Base-by-base conservation (phyloP, 1,284 basidiomycete genomes). In the Puccinia polysora region DNA sequence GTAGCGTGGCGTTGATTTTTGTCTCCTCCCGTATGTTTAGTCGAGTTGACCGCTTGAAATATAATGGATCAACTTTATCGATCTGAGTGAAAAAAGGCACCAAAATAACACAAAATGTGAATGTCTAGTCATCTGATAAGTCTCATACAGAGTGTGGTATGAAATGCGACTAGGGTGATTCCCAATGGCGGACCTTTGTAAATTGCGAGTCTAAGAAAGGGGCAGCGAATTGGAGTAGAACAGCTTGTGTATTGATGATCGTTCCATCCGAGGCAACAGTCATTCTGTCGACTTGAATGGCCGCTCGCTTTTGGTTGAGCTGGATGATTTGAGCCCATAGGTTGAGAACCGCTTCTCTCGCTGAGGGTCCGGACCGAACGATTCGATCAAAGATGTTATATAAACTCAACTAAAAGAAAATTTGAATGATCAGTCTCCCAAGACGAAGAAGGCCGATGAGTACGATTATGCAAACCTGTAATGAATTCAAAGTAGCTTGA, bases 121-220 rank as follows among this genome's bases (percentile, higher is more conserved):
- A n/a, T n/a, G n/a, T n/a, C n/a, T 50, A 28, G 12, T n/a, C 28
- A n/a, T 50, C 15, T 23, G 49, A 50, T n/a, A n/a, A n/a, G n/a
- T n/a, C n/a, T n/a, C n/a, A n/a, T n/a, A n/a, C n/a, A n/a, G 12
- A 3, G 32, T 28, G 40, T 18, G 30, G 52, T 36, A 14, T 65
- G 5, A 40, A 47, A 65, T n/a, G 45, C 32, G n/a, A 60, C 34
- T 23, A 10, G 3, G 25, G 7, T 45, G 25, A 62, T 20, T 23
- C 45, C 30, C 34, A 59, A 60, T 50, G 12, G 58, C 58, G 59
- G 76, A 88, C 91, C 85, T 97, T 98, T 64, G 88, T 87, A 77
- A 88, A 95, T 69, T 85, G 86, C 0, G 89, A 87, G 79, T 98
- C 95, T 85, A 97, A 92, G 79, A 98, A 97, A 0, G 96, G 96